Conservation (phyloP, 208 protist genomes). For the Angomonas desouzai region DNA sequence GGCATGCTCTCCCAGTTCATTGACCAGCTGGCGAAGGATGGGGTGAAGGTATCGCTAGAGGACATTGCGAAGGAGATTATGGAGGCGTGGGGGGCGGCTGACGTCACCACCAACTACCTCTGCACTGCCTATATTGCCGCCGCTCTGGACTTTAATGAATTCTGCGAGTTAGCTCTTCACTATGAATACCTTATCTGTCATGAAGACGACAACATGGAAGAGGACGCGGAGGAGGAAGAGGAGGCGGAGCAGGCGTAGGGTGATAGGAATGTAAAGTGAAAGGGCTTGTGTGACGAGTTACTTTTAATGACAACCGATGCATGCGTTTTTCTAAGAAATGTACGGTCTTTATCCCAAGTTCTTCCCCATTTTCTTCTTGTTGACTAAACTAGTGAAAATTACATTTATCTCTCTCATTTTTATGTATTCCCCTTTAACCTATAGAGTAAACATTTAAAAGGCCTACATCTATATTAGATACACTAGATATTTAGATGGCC, state of each 20-base stretch:
- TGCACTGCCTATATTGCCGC: constrained; percentile 73
- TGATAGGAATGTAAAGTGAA: too few species aligned
- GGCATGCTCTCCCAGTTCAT: constrained; percentile 49
- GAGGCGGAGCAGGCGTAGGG: constrained; percentile 1
- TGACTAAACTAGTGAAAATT: too few species aligned
- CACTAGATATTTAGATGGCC: background rate
- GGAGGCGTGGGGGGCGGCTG: constrained; percentile 35
- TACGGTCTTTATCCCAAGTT: too few species aligned
- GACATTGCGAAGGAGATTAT: constrained; percentile 44
- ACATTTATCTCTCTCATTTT: too few species aligned
- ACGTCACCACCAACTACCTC: constrained; percentile 33
- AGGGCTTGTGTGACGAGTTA: too few species aligned
- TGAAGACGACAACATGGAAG: constrained; percentile 8
- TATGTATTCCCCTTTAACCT: too few species aligned
- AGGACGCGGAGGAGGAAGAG: constrained; percentile 11
- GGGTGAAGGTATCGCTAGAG: constrained; percentile 17
- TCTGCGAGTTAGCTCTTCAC: constrained; percentile 61
- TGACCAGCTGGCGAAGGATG: constrained; percentile 9
- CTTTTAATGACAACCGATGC: too few species aligned
- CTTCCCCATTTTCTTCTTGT: too few species aligned
- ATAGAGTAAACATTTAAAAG: too few species aligned
- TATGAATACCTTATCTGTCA: constrained; percentile 40
- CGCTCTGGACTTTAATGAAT: constrained; percentile 64
- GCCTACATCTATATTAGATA: too few species aligned
- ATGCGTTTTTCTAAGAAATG: too few species aligned